Conservation (phyloP, 768 basidiomycete genomes). For the Suillus plorans region DNA sequence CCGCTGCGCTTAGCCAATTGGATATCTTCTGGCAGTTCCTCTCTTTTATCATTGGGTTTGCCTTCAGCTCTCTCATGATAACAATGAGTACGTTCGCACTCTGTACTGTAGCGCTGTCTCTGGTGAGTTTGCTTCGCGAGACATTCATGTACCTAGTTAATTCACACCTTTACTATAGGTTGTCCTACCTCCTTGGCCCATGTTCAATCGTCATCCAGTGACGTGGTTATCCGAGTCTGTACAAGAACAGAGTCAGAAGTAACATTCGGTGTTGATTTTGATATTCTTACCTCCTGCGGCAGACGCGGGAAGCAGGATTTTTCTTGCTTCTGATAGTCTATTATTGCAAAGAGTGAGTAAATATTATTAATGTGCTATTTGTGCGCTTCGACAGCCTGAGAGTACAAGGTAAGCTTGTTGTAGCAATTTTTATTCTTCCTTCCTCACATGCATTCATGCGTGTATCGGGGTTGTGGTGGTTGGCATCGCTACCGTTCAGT, state of each 20-base stretch:
- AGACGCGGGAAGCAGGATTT: background rate
- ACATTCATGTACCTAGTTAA: too few relatives aligned
- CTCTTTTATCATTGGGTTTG: slow-evolving; percentile 30
- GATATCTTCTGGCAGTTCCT: slow-evolving; percentile 19
- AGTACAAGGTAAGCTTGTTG: slow-evolving; percentile 5
- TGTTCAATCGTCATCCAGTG: slow-evolving; percentile 62
- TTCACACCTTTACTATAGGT: slow-evolving; percentile 36
- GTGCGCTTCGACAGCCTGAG: slow-evolving; percentile 6
- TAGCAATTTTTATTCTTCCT: background rate
- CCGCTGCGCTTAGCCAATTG: background rate
- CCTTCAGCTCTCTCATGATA: slow-evolving; percentile 25
- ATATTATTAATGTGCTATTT: background rate
- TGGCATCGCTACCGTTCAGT: slow-evolving; percentile 1
- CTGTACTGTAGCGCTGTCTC: slow-evolving; percentile 2
- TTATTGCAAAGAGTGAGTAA: background rate
- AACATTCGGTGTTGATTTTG: background rate
- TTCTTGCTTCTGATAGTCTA: background rate
- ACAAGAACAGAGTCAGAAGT: slow-evolving; percentile 23
- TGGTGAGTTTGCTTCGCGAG: slow-evolving; percentile 1
- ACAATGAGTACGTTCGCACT: slow-evolving; percentile 18
- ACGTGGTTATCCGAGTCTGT: slow-evolving; percentile 49
- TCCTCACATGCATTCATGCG: background rate
- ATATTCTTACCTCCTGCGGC: background rate
- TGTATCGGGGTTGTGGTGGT: background rate
- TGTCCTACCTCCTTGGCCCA: slow-evolving; percentile 69